Evolutionary conservation across 2,329 filamentous ascomycete genomes (phyloP), one percentile per base, ranked within the genome.

Genomic region (Shiraia sp.): DNA sequence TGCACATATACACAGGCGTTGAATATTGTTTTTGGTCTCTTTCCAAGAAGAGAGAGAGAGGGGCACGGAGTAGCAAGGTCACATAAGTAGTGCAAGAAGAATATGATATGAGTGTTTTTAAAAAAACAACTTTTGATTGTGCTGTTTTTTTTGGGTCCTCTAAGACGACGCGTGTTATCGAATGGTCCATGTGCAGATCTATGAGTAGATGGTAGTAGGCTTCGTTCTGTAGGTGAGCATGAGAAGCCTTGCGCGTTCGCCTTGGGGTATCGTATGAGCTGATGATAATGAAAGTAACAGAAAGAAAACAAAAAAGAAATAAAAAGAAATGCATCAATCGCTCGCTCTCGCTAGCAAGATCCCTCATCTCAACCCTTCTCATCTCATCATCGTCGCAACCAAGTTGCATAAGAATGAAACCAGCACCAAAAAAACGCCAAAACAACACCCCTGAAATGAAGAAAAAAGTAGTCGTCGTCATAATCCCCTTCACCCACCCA

Each of bases 201-300:
- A 53, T 60, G 52, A 22, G 19, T 22, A 22, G 19, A n/a, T 22
- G 8, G 19, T 22, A 22, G 19, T 22, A 22, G 19, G 40, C 35
- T 42, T 53, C 35, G 58, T 54, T 45, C 49, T 47, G 37, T 36
- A 49, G 42, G 22, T 51, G 51, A 59, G 59, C 57, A 50, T 60
- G 59, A 60, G 48, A 62, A 64, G 62, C 61, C 60, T 55, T 55
- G 53, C 56, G 63, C 61, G 59, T 60, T 56, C 47, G 57, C 58
- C 48, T 33, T 55, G 53, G 58, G 61, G 61, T 65, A 65, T 65
- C 59, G 51, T 49, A 35, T 56, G 36, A 22, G 8, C 4, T 22
- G 19, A 22, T 22, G 19, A 22, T 8, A 5, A 8, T 56, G 19
- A 25, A 19, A 32, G 39, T 16, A 9, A 42, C 27, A 33, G 17